Evolutionary conservation across 495 filamentous ascomycete genomes (phyloP).

Genomic region (Jackrogersella minutella): DNA sequence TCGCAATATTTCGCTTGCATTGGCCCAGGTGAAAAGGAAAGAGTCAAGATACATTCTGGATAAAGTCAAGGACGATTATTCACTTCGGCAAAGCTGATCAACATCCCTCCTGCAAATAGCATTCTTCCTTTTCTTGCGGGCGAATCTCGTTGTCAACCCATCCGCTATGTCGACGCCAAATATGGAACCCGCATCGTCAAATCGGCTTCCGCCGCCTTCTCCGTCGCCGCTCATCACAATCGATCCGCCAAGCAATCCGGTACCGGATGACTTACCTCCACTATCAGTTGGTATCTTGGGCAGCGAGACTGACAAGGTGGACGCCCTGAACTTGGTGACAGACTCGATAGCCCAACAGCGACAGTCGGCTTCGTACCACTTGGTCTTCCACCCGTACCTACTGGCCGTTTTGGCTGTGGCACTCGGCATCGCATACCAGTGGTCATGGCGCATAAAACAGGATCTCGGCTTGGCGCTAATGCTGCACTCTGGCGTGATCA

Average conservation of each 20-base stretch:
- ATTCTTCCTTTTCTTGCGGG: constrained; percentile 64
- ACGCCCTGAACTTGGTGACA: constrained; percentile 53
- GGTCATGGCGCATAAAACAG: constrained; percentile 38
- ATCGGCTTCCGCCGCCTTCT: constrained; percentile 40
- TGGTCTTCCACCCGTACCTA: constrained; percentile 53
- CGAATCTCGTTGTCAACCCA: constrained; percentile 62
- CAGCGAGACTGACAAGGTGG: constrained; percentile 48
- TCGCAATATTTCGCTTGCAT: constrained; percentile 1
- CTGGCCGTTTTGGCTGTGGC: constrained; percentile 41
- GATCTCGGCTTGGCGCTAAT: constrained; percentile 50
- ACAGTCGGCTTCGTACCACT: constrained; percentile 47
- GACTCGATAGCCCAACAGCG: constrained; percentile 59
- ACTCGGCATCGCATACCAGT: constrained; percentile 48
- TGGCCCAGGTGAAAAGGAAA: constrained; percentile 23
- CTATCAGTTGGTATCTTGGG: constrained; percentile 50
- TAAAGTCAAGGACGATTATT: constrained; percentile 10
- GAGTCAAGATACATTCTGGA: constrained; percentile 1
- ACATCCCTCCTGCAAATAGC: constrained; percentile 46
- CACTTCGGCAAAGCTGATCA: constrained; percentile 32
- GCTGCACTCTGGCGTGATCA: constrained; percentile 46
- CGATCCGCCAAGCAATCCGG: constrained; percentile 33
- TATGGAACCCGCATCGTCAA: constrained; percentile 49
- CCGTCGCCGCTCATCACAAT: constrained; percentile 42
- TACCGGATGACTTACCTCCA: constrained; percentile 50
- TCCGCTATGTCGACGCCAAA: constrained; percentile 55